Evolutionary conservation across 2,329 filamentous ascomycete genomes (phyloP), one percentile per base, ranked within the genome.

Genomic region (Fonsecaea multimorphosa): DNA sequence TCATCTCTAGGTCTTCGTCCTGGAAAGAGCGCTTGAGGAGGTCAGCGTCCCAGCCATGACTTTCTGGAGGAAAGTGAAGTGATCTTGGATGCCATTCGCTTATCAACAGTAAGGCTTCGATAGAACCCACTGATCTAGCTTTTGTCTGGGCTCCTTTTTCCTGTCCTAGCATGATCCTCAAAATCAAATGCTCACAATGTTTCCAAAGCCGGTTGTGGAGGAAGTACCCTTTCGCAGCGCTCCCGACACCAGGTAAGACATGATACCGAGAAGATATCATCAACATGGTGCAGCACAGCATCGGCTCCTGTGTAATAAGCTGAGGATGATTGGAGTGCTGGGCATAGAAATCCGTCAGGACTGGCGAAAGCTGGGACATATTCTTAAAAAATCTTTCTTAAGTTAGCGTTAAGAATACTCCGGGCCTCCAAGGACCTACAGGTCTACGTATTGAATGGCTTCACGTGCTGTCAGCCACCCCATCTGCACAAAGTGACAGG

Each of bases 61-160:
- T 80, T 40, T 81, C 81, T 0, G 83, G 84, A 0, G 83, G 83
- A 29, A 85, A 82, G 68, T 86, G 83, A 0, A 86, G 74, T 3
- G 83, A 82, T 19, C 83, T 79, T 1, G 84, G 83, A 68, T 85
- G 83, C 84, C 84, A 86, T 71, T 86, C 84, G 0, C 82, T 83
- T n/a, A 86, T 78, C 1, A 86, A 72, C 1, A 86, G 69, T 0
- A 86, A 75, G 0, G 82, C 83, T 68, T 86, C 82, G 2, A 86
- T 84, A 0, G 83, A 82, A 0, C 84, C 84, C 27, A 84, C 78
- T 0, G 81, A 82, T 4, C 83, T 76, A 1, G 78, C 76, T 44
- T 83, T 83, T 1, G 82, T 80, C 57, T 82, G 83, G 2, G 80
- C 82, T 1, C 78, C 76, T 63, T 83, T 84, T 58, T 85, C 83